Evolutionary conservation across 2,329 filamentous ascomycete species (phyloP).

Genomic region (Magnaporthiopsis rhizophila): DNA sequence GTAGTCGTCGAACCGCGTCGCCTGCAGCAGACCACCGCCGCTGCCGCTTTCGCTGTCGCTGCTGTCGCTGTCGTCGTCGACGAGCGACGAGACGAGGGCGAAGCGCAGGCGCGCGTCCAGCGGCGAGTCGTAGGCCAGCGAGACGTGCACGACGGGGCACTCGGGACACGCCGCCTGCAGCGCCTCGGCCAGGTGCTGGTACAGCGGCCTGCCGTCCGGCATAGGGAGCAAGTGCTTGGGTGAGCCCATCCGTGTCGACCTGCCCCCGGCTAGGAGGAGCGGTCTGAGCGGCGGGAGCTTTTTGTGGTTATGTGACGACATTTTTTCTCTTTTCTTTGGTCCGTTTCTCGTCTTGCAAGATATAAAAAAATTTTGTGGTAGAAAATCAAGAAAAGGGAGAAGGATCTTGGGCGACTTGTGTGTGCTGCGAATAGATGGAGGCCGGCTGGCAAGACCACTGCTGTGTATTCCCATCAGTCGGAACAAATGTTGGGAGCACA

Average conservation of each 20-base stretch:
- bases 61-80: not conserved
- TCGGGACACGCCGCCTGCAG: slow-evolving; percentile 18
- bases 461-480: too few relatives aligned
- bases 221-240: slow-evolving; percentile 24
- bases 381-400: too few relatives aligned
- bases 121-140: slow-evolving; percentile 10
- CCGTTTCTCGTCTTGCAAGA: too few relatives aligned
- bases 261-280: slow-evolving; percentile 24
- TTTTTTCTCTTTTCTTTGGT: not conserved
- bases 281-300: slow-evolving; percentile 12
- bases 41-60: not conserved
- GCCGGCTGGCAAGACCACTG: too few relatives aligned
- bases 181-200: slow-evolving; percentile 19
- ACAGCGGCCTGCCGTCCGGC: slow-evolving; percentile 19
- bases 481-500: too few relatives aligned
- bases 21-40: not conserved
- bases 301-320: not conserved
- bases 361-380: not conserved
- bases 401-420: not conserved
- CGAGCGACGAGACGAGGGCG: not conserved
- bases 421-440: too few relatives aligned
- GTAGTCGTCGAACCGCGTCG: not conserved
- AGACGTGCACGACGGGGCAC: slow-evolving; percentile 19
- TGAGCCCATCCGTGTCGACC: slow-evolving; percentile 22
- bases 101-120: not conserved